These are phyloP conservation scores for Teunomyces aglyptinius DNA, from an alignment of 805 yeast species.

Conservation along the genomic window DNA sequence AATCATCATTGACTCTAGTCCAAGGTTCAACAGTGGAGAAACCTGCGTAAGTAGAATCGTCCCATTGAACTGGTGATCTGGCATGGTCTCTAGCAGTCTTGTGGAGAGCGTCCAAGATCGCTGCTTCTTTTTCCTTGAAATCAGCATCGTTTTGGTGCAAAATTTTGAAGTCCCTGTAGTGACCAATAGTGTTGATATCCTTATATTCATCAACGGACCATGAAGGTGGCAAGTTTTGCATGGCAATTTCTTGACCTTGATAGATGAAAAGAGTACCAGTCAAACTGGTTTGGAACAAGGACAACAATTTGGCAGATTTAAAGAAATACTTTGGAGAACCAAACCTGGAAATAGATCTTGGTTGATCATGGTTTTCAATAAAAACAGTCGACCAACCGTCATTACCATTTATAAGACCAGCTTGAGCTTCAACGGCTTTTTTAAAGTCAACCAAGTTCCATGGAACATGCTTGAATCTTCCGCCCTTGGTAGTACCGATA, in stretches of 20 bases:
- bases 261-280: conserved; percentile 57
- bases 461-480: conserved; percentile 34
- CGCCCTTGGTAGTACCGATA: conserved; percentile 36
- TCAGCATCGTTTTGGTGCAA: conserved; percentile 22
- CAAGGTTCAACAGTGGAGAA: conserved; percentile 51
- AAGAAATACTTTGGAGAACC: conserved; percentile 33
- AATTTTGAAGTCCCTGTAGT: conserved; percentile 33
- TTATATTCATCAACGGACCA: conserved; percentile 51
- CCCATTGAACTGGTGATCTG: conserved; percentile 60
- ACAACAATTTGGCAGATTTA: conserved; percentile 47
- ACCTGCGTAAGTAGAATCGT: conserved; percentile 42
- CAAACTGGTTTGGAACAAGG: conserved; percentile 44
- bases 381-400: conserved; percentile 59
- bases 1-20: conserved; percentile 52
- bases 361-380: conserved; percentile 60
- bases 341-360: conserved; percentile 52
- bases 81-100: conserved; percentile 51
- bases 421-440: conserved; percentile 18
- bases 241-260: conserved; percentile 63
- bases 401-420: conserved; percentile 41
- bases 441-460: conserved; percentile 41
- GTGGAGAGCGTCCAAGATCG: conserved; percentile 32
- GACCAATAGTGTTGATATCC: conserved; percentile 49
- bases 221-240: conserved; percentile 45
- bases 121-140: conserved; percentile 19